Evolutionary conservation across 257 asterid genomes (phyloP), one percentile per base, ranked within the genome.

Genomic region (Forsythia viridissima): DNA sequence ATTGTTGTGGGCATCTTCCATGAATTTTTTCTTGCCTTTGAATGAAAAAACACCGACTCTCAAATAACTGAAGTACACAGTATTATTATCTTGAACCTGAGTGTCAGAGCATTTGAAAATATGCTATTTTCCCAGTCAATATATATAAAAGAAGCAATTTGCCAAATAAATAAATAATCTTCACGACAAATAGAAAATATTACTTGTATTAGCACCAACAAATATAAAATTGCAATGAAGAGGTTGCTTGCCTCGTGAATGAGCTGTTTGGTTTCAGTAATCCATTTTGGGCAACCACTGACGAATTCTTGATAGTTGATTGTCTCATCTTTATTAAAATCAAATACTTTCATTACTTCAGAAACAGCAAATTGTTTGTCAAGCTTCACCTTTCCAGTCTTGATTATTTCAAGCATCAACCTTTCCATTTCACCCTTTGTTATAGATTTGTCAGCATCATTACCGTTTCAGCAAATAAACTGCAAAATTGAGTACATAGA

Each of bases 211-310:
- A 39, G 51, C 39, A 57, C 72, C 55, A 11, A 65, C 41, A 36
- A 24, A 38, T 15, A 48, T 55, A 43, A 52, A 70, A 41, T 74
- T 30, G 36, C 69, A 46, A 46, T 37, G 34, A 76, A 57, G 44
- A 41, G 13, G 42, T 15, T 12, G 20, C 79, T 79, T 78, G 82
- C 91, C 90, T 88, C 90, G 7, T 83, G 81, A 80, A 77, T 3
- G 10, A 82, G 18, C 11, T 36, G 43, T 0, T 72, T 77, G 43
- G 78, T 77, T 82, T 90, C 94, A 9, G 48, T 77, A 46, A 90
- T 82, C 87, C 89, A 88, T 79, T 82, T 73, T 20, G 81, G 73
- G 81, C 84, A 86, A 67, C 94, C 94, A 6, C 70, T 3, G 10
- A 84, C 63, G 76, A 90, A 85, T 77, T 90, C 94, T 2, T 76